Conservation (phyloP, 1,139 yeast species). For the Nakaseomyces uthaithaninus region DNA sequence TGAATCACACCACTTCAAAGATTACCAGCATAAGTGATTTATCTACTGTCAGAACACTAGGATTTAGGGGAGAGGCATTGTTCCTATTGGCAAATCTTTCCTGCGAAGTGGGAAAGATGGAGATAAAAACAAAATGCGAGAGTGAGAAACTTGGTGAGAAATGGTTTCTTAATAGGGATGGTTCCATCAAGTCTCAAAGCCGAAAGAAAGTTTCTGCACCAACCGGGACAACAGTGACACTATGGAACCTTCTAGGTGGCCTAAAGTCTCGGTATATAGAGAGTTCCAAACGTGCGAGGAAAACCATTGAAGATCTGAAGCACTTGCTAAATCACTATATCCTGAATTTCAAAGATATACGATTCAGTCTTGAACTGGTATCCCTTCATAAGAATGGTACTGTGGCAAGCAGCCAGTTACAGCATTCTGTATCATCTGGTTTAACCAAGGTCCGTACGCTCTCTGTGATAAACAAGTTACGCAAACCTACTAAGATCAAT, state of each 20-base stretch:
- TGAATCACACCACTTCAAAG: conserved; percentile 58
- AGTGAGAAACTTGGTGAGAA: conserved; percentile 31
- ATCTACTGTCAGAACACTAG: conserved; percentile 39
- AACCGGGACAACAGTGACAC: conserved; percentile 35
- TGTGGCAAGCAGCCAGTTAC: conserved; percentile 15
- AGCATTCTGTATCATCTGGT: conserved; percentile 19
- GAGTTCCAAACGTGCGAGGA: conserved; percentile 24
- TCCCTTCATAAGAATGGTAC: conserved; percentile 17
- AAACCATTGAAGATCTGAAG: conserved; percentile 26
- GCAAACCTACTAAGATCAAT: conserved; percentile 15
- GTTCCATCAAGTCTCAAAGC: conserved; percentile 21
- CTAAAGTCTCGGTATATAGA: conserved; percentile 35
- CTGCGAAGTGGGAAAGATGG: conserved; percentile 28
- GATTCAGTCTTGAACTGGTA: conserved; percentile 28
- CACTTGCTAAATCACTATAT: conserved; percentile 32
- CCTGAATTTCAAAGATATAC: conserved; percentile 28
- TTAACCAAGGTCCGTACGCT: conserved; percentile 18
- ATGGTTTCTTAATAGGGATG: conserved; percentile 34
- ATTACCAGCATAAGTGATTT: conserved; percentile 39
- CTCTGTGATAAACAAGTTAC: conserved; percentile 16
- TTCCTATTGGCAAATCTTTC: conserved; percentile 46
- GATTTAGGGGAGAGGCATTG: conserved; percentile 69
- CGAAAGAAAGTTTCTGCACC: conserved; percentile 23
- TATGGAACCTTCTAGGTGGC: conserved; percentile 31
- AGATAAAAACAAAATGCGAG: conserved; percentile 31